Evolutionary conservation across 2,329 filamentous ascomycete species (phyloP).

Genomic region (Calonectria pteridis): DNA sequence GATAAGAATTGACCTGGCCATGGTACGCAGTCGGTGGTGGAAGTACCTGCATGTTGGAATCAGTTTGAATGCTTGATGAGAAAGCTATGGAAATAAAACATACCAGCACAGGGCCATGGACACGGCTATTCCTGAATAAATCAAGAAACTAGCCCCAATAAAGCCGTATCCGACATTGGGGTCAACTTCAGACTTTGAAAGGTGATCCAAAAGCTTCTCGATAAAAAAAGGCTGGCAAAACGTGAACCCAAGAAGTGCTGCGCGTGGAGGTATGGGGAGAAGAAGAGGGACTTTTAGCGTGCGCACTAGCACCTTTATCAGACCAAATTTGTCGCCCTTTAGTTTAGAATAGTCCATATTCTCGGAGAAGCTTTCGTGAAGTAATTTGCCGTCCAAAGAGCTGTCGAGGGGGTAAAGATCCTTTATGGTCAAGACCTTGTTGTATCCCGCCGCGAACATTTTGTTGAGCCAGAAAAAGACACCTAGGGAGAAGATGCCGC

Average conservation of each 20-base stretch:
- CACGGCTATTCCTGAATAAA: constrained; percentile 56
- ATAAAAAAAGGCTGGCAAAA: constrained; percentile 58
- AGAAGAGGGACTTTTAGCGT: constrained; percentile 15
- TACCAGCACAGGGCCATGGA: constrained; percentile 21
- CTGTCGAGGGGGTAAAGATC: constrained; percentile 26
- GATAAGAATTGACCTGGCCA: constrained; percentile 34
- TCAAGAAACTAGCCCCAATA: constrained; percentile 53
- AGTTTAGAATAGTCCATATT: constrained; percentile 17
- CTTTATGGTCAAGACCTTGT: neutral
- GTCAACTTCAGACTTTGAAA: constrained; percentile 35
- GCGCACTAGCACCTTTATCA: neutral
- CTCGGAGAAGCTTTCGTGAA: constrained; percentile 11
- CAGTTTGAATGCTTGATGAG: neutral
- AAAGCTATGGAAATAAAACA: neutral
- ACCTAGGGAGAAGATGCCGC: constrained; percentile 39
- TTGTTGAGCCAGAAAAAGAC: constrained; percentile 48
- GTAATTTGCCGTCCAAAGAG: neutral
- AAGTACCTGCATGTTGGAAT: constrained; percentile 6
- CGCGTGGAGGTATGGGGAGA: constrained; percentile 13
- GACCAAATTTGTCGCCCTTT: constrained; percentile 18
- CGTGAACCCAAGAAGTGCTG: constrained; percentile 42
- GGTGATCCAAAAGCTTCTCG: constrained; percentile 44
- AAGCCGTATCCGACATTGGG: constrained; percentile 47
- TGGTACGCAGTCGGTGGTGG: constrained; percentile 15
- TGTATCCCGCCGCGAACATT: constrained; percentile 34